Conservation (phyloP, 78 protist genomes). For the Guillardia theta region DNA sequence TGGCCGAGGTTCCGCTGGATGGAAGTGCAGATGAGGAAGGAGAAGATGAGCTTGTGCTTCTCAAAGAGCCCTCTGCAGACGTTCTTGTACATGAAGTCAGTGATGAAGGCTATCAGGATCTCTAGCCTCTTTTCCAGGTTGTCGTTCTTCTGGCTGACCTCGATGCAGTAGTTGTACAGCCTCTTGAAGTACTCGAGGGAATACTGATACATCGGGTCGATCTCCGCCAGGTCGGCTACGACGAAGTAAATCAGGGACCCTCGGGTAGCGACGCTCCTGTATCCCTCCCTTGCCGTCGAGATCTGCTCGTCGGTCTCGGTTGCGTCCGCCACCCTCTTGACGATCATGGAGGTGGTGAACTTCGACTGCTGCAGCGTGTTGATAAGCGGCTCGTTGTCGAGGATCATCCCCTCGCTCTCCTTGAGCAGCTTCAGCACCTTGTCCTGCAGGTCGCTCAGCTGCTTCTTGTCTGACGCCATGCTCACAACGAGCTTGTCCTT, state of each 20-base stretch:
- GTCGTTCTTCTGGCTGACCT: not conserved
- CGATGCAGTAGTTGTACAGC: constrained; percentile 52
- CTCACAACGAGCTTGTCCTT: constrained; percentile 52
- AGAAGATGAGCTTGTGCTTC: constrained; percentile 68
- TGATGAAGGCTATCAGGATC: constrained; percentile 33
- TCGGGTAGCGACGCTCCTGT: constrained; percentile 73
- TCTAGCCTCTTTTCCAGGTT: not conserved
- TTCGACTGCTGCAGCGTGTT: constrained; percentile 69
- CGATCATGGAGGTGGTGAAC: constrained; percentile 54
- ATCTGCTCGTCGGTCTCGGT: constrained; percentile 48
- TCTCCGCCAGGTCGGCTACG: constrained; percentile 56
- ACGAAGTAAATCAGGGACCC: constrained; percentile 79
- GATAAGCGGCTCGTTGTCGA: constrained; percentile 83
- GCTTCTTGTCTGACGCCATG: constrained; percentile 60
- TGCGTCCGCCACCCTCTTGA: constrained; percentile 59
- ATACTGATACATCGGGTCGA: constrained; percentile 80
- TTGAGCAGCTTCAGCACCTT: constrained; percentile 58
- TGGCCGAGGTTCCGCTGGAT: constrained; percentile 49
- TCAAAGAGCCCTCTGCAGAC: constrained; percentile 81
- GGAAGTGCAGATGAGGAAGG: constrained; percentile 49
- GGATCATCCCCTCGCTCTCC: constrained; percentile 51
- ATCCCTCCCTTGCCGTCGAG: constrained; percentile 53
- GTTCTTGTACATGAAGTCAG: constrained; percentile 44
- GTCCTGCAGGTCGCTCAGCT: constrained; percentile 62
- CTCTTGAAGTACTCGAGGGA: constrained; percentile 53